Evolutionary conservation across 1,284 basidiomycete species (phyloP).

Genomic region (Inonotus obliquus): DNA sequence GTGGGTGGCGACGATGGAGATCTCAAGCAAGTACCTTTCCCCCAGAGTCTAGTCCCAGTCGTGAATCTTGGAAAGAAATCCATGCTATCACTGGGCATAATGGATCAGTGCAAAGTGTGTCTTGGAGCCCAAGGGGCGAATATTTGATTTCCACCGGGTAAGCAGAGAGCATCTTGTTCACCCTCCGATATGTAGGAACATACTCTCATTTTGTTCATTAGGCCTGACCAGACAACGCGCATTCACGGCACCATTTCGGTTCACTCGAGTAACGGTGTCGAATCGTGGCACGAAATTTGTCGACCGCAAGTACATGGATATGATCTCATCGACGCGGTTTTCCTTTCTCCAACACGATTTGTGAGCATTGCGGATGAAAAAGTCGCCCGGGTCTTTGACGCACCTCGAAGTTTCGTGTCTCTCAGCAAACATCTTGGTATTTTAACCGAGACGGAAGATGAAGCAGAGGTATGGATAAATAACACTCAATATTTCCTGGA

Average conservation of each 20-base stretch:
- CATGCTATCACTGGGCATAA: constrained; percentile 81
- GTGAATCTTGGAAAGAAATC: constrained; percentile 61
- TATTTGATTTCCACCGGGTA: constrained; percentile 85
- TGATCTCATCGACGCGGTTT: constrained; percentile 78
- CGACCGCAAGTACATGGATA: constrained; percentile 95
- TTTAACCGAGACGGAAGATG: constrained; percentile 41
- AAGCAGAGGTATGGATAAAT: constrained; percentile 39
- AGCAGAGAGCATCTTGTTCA: no score
- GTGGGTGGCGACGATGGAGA: constrained; percentile 85
- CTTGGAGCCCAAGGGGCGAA: constrained; percentile 81
- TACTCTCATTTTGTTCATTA: constrained; percentile 27
- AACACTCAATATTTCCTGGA: neutral
- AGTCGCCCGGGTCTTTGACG: constrained; percentile 86
- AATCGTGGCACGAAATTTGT: constrained; percentile 79
- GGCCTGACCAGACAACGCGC: constrained; percentile 85
- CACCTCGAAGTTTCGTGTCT: constrained; percentile 73
- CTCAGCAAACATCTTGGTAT: constrained; percentile 48
- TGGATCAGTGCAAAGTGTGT: constrained; percentile 70
- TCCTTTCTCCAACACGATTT: constrained; percentile 73
- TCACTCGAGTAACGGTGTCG: constrained; percentile 21
- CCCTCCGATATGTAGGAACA: no score
- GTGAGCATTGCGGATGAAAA: constrained; percentile 92
- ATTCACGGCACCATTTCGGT: constrained; percentile 60
- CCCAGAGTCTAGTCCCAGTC: constrained; percentile 16
- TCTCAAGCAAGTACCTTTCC: constrained; percentile 27